These are phyloP conservation scores for Schizophyllum amplum DNA, from an alignment of 1,284 basidiomycete species.

Conservation along the genomic window DNA sequence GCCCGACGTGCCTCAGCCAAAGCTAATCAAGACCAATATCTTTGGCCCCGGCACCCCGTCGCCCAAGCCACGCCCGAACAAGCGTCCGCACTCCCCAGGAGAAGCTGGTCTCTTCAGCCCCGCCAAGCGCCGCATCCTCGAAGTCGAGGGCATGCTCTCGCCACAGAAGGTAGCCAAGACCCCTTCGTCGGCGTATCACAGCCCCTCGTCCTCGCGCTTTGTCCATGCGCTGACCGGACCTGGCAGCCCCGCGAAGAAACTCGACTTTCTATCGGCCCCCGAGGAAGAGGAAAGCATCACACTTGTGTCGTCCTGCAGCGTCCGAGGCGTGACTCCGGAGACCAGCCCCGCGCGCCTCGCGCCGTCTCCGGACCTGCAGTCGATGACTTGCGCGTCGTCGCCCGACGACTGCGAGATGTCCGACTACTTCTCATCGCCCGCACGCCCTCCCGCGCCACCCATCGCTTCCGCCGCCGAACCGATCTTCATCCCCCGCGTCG, in stretches of 20 bases:
- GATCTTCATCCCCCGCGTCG: slow-evolving; percentile 29
- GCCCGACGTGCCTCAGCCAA: neutral
- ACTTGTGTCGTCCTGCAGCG: neutral
- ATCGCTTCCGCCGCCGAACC: neutral
- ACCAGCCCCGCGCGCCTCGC: neutral
- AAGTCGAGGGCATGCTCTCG: slow-evolving; percentile 42
- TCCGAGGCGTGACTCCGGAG: neutral
- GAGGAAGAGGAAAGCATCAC: neutral
- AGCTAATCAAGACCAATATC: neutral
- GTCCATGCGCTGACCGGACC: slow-evolving; percentile 18
- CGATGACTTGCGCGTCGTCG: neutral
- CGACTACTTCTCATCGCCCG: neutral
- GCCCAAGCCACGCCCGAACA: slow-evolving; percentile 21
- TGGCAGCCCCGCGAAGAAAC: slow-evolving; percentile 38
- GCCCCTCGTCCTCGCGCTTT: slow-evolving; percentile 13
- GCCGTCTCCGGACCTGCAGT: neutral
- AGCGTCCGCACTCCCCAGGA: slow-evolving; percentile 17
- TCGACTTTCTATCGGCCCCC: slow-evolving; percentile 30
- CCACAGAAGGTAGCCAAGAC: slow-evolving; percentile 19
- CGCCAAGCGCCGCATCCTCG: slow-evolving; percentile 61
- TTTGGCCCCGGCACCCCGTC: neutral
- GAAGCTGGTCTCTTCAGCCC: slow-evolving; percentile 14
- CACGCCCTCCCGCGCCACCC: neutral
- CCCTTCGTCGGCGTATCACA: neutral
- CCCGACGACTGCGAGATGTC: neutral